A percentile compares a stretch with the other conserved stretches of the same genome.
These are phyloP conservation scores for Dalechampia spathulata DNA, from an alignment of 441 rosid species.

Conservation along the genomic window DNA sequence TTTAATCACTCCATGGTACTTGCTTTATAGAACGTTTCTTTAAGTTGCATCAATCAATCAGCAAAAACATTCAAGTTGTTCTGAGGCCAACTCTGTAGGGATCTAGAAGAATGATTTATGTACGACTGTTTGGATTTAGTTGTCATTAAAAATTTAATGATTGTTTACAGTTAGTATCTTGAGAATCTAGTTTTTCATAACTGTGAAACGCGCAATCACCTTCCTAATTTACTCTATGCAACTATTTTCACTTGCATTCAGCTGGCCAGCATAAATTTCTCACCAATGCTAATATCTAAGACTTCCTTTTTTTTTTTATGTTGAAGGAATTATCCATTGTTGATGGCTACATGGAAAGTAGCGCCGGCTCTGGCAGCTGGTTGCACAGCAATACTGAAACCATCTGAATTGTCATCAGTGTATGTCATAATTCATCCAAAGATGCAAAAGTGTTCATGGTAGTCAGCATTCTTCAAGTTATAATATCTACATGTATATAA, in stretches of 20 bases:
- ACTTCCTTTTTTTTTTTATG: constrained; percentile 10
- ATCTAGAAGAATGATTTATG: too few species aligned
- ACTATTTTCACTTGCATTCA: background rate
- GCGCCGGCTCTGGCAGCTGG: constrained; percentile 99
- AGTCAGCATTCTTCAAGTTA: too few species aligned
- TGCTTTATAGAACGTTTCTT: too few species aligned
- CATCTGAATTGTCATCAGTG: constrained; percentile 87
- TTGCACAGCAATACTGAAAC: constrained; percentile 90
- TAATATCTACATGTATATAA: too few species aligned
- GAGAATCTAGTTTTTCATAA: too few species aligned
- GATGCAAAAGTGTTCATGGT: constrained; percentile 12
- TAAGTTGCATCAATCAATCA: too few species aligned
- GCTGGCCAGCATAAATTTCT: background rate
- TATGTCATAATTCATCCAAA: constrained; percentile 30
- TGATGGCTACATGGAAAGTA: constrained; percentile 97
- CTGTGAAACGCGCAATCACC: background rate
- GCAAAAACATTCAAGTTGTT: too few species aligned
- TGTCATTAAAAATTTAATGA: too few species aligned
- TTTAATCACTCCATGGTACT: constrained; percentile 92
- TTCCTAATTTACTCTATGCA: background rate
- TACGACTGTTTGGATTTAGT: too few species aligned
- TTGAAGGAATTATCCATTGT: constrained; percentile 91
- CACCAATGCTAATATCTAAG: constrained; percentile 5
- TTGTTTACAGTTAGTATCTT: too few species aligned
- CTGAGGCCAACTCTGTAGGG: too few species aligned